Conservation (phyloP, 352 stramenopile species). For the Phytophthora sp. region DNA sequence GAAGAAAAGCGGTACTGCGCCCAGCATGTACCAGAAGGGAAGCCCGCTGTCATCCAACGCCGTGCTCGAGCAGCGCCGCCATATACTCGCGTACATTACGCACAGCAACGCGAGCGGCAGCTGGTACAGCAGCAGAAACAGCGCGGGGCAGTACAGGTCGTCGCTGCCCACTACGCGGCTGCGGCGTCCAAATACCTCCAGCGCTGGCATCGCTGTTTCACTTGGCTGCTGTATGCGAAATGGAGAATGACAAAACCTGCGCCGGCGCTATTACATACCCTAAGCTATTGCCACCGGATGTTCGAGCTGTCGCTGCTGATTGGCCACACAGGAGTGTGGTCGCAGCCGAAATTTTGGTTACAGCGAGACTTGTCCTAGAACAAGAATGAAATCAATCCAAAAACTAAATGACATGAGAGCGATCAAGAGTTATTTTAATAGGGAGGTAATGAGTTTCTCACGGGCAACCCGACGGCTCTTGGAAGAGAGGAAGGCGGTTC, state of each 20-base stretch:
- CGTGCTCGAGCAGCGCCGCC: slow-evolving; percentile 71
- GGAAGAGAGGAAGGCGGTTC: not conserved
- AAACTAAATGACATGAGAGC: no score
- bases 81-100: slow-evolving; percentile 68
- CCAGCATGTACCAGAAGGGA: slow-evolving; percentile 84
- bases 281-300: no score
- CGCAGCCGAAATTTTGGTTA: no score
- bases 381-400: no score
- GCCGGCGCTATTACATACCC: no score
- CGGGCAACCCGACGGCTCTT: no score
- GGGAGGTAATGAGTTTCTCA: no score
- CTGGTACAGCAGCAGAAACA: slow-evolving; percentile 82
- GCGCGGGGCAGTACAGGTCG: slow-evolving; percentile 83
- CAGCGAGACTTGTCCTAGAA: no score
- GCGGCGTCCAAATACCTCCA: slow-evolving; percentile 83
- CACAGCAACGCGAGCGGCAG: slow-evolving; percentile 68
- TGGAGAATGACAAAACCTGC: slow-evolving; percentile 1
- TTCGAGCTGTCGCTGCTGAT: no score
- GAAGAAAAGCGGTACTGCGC: slow-evolving; percentile 62
- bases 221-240: slow-evolving; percentile 29
- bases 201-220: slow-evolving; percentile 63
- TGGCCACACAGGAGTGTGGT: no score
- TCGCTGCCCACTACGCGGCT: slow-evolving; percentile 86
- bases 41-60: slow-evolving; percentile 61
- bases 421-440: no score